Evolutionary conservation across 164 flowering plant species (phyloP).

Genomic region (Saururus chinensis): DNA sequence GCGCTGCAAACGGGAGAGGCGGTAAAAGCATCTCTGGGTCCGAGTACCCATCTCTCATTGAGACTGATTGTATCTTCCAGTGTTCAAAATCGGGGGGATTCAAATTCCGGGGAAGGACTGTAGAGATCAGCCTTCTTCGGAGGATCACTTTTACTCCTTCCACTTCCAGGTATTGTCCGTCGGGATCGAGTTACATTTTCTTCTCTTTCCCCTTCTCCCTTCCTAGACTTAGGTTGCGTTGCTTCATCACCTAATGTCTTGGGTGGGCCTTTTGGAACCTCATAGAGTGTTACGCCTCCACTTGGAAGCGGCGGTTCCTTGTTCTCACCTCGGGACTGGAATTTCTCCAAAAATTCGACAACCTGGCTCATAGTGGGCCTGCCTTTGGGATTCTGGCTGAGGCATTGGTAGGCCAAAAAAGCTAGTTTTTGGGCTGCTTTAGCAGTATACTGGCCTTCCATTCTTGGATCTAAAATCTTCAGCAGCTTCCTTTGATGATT

Average conservation of each 20-base stretch:
- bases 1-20: neutral
- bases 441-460: constrained; percentile 73
- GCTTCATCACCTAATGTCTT: neutral
- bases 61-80: constrained; percentile 7
- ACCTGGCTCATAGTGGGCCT: constrained; percentile 84
- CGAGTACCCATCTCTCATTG: constrained; percentile 8
- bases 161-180: constrained; percentile 12
- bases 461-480: constrained; percentile 74
- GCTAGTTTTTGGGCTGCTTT: constrained; percentile 64
- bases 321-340: constrained; percentile 23
- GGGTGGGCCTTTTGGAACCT: constrained; percentile 31
- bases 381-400: constrained; percentile 88
- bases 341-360: constrained; percentile 58
- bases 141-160: constrained; percentile 49
- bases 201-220: constrained; percentile 9
- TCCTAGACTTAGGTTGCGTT: constrained; percentile 3
- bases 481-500: constrained; percentile 59
- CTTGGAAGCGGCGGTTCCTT: constrained; percentile 17
- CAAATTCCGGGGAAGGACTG: constrained; percentile 18
- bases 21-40: neutral
- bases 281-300: constrained; percentile 42
- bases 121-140: constrained; percentile 22
- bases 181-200: neutral
- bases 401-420: constrained; percentile 75
- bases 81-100: neutral